A percentile compares a stretch with the other conserved stretches of the same genome.
phyloP scores from a whole-genome alignment of 768 basidiomycete species.

The Trametes gibbosa region DNA sequence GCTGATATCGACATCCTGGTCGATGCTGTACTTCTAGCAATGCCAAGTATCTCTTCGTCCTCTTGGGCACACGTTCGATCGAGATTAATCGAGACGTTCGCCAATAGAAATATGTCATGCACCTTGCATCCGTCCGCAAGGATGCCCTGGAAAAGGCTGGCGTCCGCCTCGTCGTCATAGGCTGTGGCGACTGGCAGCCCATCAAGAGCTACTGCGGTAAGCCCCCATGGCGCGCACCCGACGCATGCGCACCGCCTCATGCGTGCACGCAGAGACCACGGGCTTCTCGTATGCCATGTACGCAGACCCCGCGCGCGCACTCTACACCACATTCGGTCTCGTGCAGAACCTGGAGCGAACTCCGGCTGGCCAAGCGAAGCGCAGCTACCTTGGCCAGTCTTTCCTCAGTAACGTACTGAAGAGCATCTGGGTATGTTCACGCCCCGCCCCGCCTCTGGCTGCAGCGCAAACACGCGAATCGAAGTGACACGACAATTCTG shows the following conservation, averaged over 20 bases:
- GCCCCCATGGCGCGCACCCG: neutral
- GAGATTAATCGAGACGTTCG: neutral
- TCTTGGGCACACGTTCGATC: neutral
- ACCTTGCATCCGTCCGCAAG: slow-evolving; percentile 42
- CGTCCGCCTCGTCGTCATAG: slow-evolving; percentile 48
- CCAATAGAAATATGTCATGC: slow-evolving; percentile 46
- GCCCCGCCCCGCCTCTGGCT: neutral
- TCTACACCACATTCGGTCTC: slow-evolving; percentile 65
- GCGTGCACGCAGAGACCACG: slow-evolving; percentile 38
- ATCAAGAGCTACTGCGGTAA: slow-evolving; percentile 50
- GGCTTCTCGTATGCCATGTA: slow-evolving; percentile 50
- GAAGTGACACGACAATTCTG: neutral
- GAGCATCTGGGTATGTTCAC: slow-evolving; percentile 46
- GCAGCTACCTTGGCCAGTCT: slow-evolving; percentile 43
- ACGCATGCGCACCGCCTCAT: neutral
- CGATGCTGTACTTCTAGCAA: neutral
- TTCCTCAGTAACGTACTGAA: slow-evolving; percentile 31
- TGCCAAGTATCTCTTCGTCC: slow-evolving; percentile 11
- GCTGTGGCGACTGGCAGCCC: slow-evolving; percentile 56
- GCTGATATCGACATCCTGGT: neutral
- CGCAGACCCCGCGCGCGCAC: slow-evolving; percentile 57
- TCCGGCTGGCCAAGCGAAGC: slow-evolving; percentile 42
- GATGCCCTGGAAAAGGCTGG: slow-evolving; percentile 40
- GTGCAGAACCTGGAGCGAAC: slow-evolving; percentile 44
- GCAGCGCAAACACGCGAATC: neutral